These are phyloP conservation scores for Penicillium robsamsonii DNA, from an alignment of 495 filamentous ascomycete species.

Conservation along the genomic window DNA sequence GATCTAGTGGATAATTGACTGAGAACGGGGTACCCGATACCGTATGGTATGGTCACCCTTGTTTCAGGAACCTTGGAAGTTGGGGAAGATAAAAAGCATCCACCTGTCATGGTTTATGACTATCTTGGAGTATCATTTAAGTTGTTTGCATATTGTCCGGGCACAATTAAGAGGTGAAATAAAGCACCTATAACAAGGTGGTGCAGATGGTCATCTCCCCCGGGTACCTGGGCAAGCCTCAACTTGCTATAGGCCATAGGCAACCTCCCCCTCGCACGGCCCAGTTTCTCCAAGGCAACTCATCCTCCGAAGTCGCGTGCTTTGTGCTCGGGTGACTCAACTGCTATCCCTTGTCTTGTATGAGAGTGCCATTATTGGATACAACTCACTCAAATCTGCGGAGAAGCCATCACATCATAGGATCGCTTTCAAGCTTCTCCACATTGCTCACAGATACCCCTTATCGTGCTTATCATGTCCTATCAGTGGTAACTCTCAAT, in stretches of 20 bases:
- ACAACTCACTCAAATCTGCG: constrained; percentile 6
- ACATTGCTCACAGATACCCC: constrained; percentile 6
- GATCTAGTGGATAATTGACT: constrained; percentile 23
- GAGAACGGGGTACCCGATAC: constrained; percentile 7
- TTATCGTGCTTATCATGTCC: constrained; percentile 18
- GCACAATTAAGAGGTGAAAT: neutral
- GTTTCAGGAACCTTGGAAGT: constrained; percentile 3
- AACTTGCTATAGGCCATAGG: neutral
- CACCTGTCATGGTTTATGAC: neutral
- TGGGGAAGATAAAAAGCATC: neutral
- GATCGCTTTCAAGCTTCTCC: constrained; percentile 9
- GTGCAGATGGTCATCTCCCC: constrained; percentile 1
- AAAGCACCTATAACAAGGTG: neutral
- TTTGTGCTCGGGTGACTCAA: constrained; percentile 18
- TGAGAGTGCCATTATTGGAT: constrained; percentile 9
- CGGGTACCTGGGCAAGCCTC: constrained; percentile 31
- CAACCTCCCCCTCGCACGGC: constrained; percentile 15
- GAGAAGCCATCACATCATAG: constrained; percentile 11
- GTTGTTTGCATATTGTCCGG: neutral
- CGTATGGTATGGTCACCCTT: constrained; percentile 1
- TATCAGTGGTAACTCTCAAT: neutral
- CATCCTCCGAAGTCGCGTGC: constrained; percentile 35
- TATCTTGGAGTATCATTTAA: neutral
- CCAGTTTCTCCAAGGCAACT: constrained; percentile 25
- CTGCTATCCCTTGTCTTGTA: constrained; percentile 6